phyloP scores from a whole-genome alignment of 495 filamentous ascomycete genomes.

The Cercophora samala region DNA sequence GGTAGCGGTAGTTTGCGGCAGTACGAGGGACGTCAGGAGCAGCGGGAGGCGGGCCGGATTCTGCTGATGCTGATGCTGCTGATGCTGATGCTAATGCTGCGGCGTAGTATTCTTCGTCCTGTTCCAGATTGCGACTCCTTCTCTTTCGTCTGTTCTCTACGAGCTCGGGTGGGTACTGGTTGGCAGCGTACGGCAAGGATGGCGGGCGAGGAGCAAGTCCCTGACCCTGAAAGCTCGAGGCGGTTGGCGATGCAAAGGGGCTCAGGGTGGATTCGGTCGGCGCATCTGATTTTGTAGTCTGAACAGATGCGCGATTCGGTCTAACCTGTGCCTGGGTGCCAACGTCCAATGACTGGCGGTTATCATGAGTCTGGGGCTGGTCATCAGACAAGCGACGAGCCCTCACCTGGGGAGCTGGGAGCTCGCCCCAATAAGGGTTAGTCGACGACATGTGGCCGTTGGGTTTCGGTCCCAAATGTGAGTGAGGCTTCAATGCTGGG shows the following conservation, averaged over 20 bases:
- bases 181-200: conserved; percentile 44
- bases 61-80: conserved; percentile 18
- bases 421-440: conserved; percentile 42
- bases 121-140: conserved; percentile 34
- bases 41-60: conserved; percentile 39
- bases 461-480: conserved; percentile 24
- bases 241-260: conserved; percentile 49
- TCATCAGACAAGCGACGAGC: conserved; percentile 44
- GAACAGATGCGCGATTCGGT: conserved; percentile 41
- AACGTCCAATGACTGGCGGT: conserved; percentile 44
- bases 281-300: conserved; percentile 46
- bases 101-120: conserved; percentile 28
- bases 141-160: conserved; percentile 38
- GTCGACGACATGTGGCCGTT: conserved; percentile 38
- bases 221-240: conserved; percentile 44
- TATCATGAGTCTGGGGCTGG: conserved; percentile 33
- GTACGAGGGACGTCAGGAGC: conserved; percentile 59
- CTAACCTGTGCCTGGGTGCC: conserved; percentile 31
- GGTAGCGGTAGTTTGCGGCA: conserved; percentile 55
- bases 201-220: conserved; percentile 51
- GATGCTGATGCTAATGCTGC: neutral
- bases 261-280: conserved; percentile 51
- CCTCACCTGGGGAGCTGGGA: conserved; percentile 38
- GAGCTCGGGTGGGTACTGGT: conserved; percentile 45
- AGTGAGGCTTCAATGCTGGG: conserved; percentile 1